Evolutionary conservation across 371 early-diverging fungal species (phyloP), one percentile per base, ranked within the genome.

Genomic region (Smittium mucronatum): DNA sequence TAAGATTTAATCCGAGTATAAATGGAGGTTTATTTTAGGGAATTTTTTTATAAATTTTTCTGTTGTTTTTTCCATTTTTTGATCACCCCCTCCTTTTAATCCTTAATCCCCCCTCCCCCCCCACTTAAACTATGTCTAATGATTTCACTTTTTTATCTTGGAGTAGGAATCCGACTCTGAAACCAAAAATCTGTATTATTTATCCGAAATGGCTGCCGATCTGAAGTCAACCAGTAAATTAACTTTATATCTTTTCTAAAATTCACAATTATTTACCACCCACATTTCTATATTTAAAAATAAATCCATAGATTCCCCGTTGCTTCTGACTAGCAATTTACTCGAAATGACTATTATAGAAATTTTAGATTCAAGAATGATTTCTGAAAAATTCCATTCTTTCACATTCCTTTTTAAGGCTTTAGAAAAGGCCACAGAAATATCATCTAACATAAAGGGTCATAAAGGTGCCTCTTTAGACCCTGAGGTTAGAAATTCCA

Each of bases 331-430:
- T 21, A 47, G 47, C 21, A 47, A 11, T 5, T 47, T 21, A 81
- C 66, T 73, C 73, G 31, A 76, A 73, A 69, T 73, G 17, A 72
- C 86, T 16, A 75, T 87, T 35, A 59, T 59, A 15, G 59, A 59
- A 15, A 5, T 59, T 2, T 28, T 59, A 5, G 59, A 59, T n/a
- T n/a, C 15, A 11, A 26, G 5, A 11, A 2, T 2, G 5, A 21
- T 28, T 28, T 59, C 26, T 2, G 2, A 8, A 8, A 59, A 59
- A 5, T 16, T 28, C 28, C 59, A 59, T 26, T 59, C 59, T 59
- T 91, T 93, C 71, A 88, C 90, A 71, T 96, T 93, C 75, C 79
- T 96, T 16, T 70, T 91, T 21, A 77, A 76, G 35, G 83, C 87
- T 73, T 95, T 94, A 94, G 84, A 82, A 63, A 81, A 85, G 11